Evolutionary conservation across 2,329 filamentous ascomycete species (phyloP).

Genomic region (Dactylellina sp.): DNA sequence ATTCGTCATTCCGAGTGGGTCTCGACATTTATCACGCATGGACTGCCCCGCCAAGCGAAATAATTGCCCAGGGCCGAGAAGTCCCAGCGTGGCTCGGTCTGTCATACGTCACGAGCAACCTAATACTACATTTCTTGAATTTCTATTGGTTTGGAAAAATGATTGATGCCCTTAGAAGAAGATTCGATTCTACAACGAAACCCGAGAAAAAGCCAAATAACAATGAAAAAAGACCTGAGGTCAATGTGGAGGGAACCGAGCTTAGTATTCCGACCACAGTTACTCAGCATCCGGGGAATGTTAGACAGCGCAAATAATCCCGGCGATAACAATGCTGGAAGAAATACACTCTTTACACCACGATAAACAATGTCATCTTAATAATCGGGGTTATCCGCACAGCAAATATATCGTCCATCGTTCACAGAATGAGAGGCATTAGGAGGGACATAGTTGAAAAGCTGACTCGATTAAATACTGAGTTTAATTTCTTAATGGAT

Average conservation of each 20-base stretch:
- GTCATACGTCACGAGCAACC: constrained; percentile 76
- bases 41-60: constrained; percentile 64
- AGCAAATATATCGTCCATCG: too few species aligned
- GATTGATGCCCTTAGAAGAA: constrained; percentile 80
- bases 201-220: background rate
- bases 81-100: constrained; percentile 77
- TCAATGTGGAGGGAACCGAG: constrained; percentile 37
- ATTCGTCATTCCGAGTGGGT: constrained; percentile 76
- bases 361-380: too few species aligned
- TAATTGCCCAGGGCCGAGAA: constrained; percentile 66
- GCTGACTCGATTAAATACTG: too few species aligned
- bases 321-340: background rate
- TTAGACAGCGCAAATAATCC: constrained; percentile 35
- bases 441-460: too few species aligned
- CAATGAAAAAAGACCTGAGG: background rate
- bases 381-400: too few species aligned
- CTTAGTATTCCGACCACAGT: constrained; percentile 20
- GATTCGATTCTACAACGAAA: constrained; percentile 69
- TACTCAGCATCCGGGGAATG: background rate
- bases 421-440: too few species aligned
- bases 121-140: constrained; percentile 80
- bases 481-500: too few species aligned
- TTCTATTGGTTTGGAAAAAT: constrained; percentile 90
- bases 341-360: background rate
- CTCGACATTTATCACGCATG: constrained; percentile 75